A percentile compares a stretch with the other conserved stretches of the same genome.
Conservation (phyloP, 2,329 filamentous ascomycete species). For the Periconia macrospinosa region DNA sequence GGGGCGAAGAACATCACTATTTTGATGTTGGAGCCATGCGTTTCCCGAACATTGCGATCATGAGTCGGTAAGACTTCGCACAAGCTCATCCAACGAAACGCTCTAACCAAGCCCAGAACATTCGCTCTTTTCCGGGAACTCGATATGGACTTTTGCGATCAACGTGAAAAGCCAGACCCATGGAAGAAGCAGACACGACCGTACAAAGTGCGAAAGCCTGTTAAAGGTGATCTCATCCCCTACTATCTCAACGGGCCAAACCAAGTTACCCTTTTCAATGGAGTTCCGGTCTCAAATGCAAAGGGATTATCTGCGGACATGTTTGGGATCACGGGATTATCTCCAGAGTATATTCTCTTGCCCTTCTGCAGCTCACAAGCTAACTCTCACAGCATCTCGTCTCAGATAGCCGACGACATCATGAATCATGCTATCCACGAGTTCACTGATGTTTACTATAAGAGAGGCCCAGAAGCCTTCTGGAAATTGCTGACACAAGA, state of each 20-base stretch:
- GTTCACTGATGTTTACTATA: neutral
- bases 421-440: neutral
- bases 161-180: neutral
- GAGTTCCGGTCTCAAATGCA: neutral
- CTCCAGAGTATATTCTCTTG: neutral
- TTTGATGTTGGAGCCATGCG: constrained; percentile 49
- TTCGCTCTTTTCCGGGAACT: neutral
- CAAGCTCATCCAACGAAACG: neutral
- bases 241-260: constrained; percentile 1
- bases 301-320: neutral
- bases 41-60: constrained; percentile 38
- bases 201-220: neutral
- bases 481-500: neutral
- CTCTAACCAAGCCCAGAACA: neutral
- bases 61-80: constrained; percentile 14
- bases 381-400: neutral
- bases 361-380: neutral
- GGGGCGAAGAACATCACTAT: constrained; percentile 36
- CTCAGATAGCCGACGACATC: neutral
- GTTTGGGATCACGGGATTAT: neutral
- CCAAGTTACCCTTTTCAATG: neutral
- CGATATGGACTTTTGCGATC: neutral
- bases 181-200: neutral
- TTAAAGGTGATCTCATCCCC: neutral
- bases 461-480: neutral